Evolutionary conservation across 768 basidiomycete genomes (phyloP), one percentile per base, ranked within the genome.

Genomic region (Podaxis rugospora): DNA sequence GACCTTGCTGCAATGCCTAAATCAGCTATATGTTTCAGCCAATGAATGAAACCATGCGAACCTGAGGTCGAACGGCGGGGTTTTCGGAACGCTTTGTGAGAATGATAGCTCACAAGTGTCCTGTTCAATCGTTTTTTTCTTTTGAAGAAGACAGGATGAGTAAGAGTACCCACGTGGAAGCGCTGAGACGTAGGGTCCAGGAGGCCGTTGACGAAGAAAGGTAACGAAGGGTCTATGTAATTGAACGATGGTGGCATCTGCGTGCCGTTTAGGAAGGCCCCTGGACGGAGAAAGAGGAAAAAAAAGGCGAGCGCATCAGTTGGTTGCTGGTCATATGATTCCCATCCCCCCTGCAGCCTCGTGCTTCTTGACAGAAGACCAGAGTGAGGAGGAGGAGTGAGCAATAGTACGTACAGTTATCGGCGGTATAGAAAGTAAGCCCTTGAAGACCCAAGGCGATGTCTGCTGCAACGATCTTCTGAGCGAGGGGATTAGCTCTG

Each of bases 401-500:
- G 27, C 3, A 28, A 10, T n/a, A 16, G 21, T 11, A 66, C 79
- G 55, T 61, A 84, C 85, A 85, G 63, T 85, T 84, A 62, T 79
- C 78, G 2, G 78, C 73, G 2, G 79, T 70, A 64, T 86, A 86
- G 72, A 77, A 82, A 1, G 73, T 66, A 16, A 75, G 62, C 0
- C 60, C 70, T 47, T 77, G 71, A 5, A 80, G 64, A 0, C 79
- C 76, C 36, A 78, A 71, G 2, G 71, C 74, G 47, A 87, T 85
- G 64, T 81, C 79, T 2, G 78, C 75, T 11, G 76, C 76, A 9
- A 87, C 72, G 42, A 88, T 84, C 69, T 83, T 86, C 63, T 82
- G 78, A 2, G 87, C 86, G 4, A 88, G 76, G 4, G 79, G 72
- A 63, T 82, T 86, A 6, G 78, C 84, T 25, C 85, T 80, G 25